Evolutionary conservation across 768 basidiomycete genomes (phyloP).

Genomic region (Lentinula raphanica): DNA sequence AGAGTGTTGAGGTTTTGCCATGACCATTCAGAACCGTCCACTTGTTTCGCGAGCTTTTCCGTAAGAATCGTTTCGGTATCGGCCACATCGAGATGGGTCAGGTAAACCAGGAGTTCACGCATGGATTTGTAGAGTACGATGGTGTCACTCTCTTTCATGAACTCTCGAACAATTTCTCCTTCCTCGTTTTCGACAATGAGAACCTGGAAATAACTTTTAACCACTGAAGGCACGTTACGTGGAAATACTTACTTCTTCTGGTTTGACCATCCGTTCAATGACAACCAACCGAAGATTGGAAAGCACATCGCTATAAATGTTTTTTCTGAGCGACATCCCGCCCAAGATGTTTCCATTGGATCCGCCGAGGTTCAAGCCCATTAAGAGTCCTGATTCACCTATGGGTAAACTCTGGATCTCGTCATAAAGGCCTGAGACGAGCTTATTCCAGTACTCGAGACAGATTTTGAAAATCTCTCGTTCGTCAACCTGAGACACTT

Average conservation of each 20-base stretch:
- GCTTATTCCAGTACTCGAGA: constrained; percentile 94
- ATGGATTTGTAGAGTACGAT: constrained; percentile 99
- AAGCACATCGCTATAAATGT: constrained; percentile 92
- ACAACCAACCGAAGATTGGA: constrained; percentile 93
- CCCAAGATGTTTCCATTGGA: constrained; percentile 61
- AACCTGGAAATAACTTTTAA: constrained; percentile 49
- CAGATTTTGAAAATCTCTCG: constrained; percentile 99
- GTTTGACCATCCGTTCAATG: constrained; percentile 99
- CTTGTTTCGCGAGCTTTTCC: constrained; percentile 95
- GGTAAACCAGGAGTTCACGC: constrained; percentile 95
- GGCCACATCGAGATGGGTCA: constrained; percentile 92
- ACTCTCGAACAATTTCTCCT: constrained; percentile 98
- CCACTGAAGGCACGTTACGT: neutral
- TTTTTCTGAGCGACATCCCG: constrained; percentile 81
- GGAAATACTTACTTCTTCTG: constrained; percentile 75
- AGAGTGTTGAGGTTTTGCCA: constrained; percentile 99
- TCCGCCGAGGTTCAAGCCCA: constrained; percentile 83
- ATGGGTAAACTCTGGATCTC: constrained; percentile 92
- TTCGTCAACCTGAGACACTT: constrained; percentile 96
- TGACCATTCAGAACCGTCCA: constrained; percentile 97
- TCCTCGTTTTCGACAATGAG: constrained; percentile 99
- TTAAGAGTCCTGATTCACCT: constrained; percentile 78
- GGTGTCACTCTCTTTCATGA: constrained; percentile 98
- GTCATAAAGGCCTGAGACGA: constrained; percentile 94
- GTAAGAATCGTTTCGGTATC: constrained; percentile 98